Evolutionary conservation across 495 filamentous ascomycete genomes (phyloP).

Genomic region (Aspergillus sclerotioniger): DNA sequence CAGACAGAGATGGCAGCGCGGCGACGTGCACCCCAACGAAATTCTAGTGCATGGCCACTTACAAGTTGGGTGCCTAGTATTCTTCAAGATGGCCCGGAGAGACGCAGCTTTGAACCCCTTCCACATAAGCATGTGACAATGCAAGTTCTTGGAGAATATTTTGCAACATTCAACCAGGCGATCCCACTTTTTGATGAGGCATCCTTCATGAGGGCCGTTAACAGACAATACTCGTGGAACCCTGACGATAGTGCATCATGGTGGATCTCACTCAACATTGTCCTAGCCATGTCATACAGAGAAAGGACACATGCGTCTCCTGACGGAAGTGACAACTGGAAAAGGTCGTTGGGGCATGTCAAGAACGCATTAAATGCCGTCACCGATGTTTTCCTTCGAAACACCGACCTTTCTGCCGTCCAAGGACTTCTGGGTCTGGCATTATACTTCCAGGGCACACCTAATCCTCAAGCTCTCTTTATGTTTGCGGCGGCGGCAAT

Average conservation of each 20-base stretch:
- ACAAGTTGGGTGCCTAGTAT: background rate
- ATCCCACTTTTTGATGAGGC: slow-evolving; percentile 13
- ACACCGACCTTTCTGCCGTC: slow-evolving; percentile 19
- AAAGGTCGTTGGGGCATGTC: slow-evolving; percentile 17
- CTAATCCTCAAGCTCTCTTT: slow-evolving; percentile 23
- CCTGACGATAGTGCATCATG: slow-evolving; percentile 21
- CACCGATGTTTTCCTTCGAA: slow-evolving; percentile 18
- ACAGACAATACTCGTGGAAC: slow-evolving; percentile 23
- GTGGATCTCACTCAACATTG: slow-evolving; percentile 23
- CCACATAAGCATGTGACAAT: slow-evolving; percentile 12
- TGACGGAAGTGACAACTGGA: slow-evolving; percentile 15
- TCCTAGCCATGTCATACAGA: slow-evolving; percentile 22
- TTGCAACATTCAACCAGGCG: slow-evolving; percentile 15
- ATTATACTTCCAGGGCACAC: slow-evolving; percentile 24
- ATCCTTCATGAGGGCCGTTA: slow-evolving; percentile 9
- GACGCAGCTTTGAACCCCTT: slow-evolving; percentile 3
- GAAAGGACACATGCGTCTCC: slow-evolving; percentile 15
- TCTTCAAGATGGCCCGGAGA: background rate
- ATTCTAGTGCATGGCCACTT: background rate
- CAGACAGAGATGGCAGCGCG: background rate
- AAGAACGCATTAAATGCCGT: slow-evolving; percentile 23
- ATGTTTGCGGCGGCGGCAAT: slow-evolving; percentile 22
- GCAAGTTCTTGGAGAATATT: slow-evolving; percentile 14
- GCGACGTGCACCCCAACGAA: background rate
- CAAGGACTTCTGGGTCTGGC: slow-evolving; percentile 22